A percentile compares a stretch with the other conserved stretches of the same genome.
These are phyloP conservation scores for Phytophthora sp. DNA, from an alignment of 352 stramenopile genomes.

Conservation along the genomic window DNA sequence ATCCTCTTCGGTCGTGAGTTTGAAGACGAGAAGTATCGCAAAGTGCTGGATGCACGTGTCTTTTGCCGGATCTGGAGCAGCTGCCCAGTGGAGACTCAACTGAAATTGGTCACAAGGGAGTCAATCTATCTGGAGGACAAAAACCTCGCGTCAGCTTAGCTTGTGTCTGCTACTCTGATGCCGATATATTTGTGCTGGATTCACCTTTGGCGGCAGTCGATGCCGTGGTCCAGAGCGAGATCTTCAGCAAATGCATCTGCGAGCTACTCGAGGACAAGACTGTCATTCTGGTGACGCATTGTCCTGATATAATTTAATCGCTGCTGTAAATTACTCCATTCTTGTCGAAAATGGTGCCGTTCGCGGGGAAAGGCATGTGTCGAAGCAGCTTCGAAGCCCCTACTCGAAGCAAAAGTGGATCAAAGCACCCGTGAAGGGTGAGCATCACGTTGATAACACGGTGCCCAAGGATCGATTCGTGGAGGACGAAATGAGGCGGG, in stretches of 20 bases:
- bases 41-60: constrained; percentile 61
- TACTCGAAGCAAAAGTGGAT: constrained; percentile 1
- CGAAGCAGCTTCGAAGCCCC: background rate
- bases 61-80: constrained; percentile 85
- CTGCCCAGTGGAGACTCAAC: constrained; percentile 89
- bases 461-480: constrained; percentile 12
- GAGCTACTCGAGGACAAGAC: constrained; percentile 43
- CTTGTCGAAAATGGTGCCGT: constrained; percentile 3
- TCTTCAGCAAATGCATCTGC: constrained; percentile 71
- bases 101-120: constrained; percentile 95
- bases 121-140: constrained; percentile 94
- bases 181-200: constrained; percentile 87
- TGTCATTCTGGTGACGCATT: constrained; percentile 92
- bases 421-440: background rate
- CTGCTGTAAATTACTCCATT: constrained; percentile 23
- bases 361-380: background rate
- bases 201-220: constrained; percentile 80
- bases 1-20: constrained; percentile 86
- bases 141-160: constrained; percentile 77
- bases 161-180: constrained; percentile 60
- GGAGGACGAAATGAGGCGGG: constrained; percentile 32
- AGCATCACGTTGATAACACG: background rate
- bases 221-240: constrained; percentile 86
- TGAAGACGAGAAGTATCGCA: constrained; percentile 37
- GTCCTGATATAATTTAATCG: constrained; percentile 51